A percentile compares a stretch with the other conserved stretches of the same genome.
These are phyloP conservation scores for Mucor racemosus DNA, from an alignment of 371 early-diverging fungal species.

Conservation along the genomic window DNA sequence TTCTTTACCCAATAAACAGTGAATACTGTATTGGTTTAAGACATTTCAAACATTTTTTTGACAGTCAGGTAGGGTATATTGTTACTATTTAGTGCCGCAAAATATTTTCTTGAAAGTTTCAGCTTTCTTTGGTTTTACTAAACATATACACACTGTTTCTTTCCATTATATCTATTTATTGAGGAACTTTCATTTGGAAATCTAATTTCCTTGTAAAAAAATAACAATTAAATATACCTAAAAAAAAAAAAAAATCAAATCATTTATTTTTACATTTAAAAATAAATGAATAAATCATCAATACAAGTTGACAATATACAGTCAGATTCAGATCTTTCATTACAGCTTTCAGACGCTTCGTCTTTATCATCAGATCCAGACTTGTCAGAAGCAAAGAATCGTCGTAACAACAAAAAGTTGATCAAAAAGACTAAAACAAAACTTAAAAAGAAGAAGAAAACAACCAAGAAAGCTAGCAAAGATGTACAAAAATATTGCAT, in stretches of 20 bases:
- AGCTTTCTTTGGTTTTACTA: not conserved
- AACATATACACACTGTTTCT: not conserved
- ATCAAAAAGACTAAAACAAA: constrained; percentile 17
- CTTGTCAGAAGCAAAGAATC: constrained; percentile 2
- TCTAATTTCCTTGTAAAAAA: not conserved
- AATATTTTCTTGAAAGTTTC: constrained; percentile 7
- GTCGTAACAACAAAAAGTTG: constrained; percentile 7
- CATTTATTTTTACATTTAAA: not conserved
- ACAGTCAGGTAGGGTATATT: not conserved
- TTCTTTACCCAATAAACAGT: not conserved
- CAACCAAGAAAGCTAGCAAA: constrained; percentile 31
- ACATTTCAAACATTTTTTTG: not conserved
- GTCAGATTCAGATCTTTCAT: constrained; percentile 40
- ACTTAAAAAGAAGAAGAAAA: constrained; percentile 26
- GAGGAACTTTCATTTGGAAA: not conserved
- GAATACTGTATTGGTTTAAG: not conserved
- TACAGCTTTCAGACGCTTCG: constrained; percentile 48
- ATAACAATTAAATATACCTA: not conserved
- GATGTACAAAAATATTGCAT: constrained; percentile 49
- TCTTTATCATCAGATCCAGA: constrained; percentile 47
- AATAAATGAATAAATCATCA: constrained; percentile 2
- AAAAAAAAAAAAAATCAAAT: not conserved
- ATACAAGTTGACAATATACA: constrained; percentile 1
- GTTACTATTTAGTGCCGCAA: constrained; percentile 6
- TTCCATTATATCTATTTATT: constrained; percentile 1